A percentile compares a stretch with the other conserved stretches of the same genome.
phyloP scores from a whole-genome alignment of 306 rosid species.

The Castanospermum australe region DNA sequence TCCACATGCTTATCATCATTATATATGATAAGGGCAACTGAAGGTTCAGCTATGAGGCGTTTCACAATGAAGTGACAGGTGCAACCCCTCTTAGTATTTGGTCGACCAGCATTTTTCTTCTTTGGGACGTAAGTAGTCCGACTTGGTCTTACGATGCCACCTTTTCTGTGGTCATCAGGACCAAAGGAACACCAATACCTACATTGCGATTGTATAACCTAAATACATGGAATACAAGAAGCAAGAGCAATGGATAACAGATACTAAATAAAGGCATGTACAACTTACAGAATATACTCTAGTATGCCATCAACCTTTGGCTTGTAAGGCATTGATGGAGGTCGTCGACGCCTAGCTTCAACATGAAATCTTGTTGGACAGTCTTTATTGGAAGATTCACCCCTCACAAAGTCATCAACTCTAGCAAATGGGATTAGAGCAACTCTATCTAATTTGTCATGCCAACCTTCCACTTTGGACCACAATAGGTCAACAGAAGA shows the following conservation, averaged over 20 bases:
- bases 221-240: slow-evolving; percentile 11
- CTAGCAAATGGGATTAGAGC: slow-evolving; percentile 85
- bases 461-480: slow-evolving; percentile 96
- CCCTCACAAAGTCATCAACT: slow-evolving; percentile 87
- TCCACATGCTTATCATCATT: slow-evolving; percentile 85
- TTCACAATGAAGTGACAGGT: slow-evolving; percentile 92
- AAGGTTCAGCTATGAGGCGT: slow-evolving; percentile 82
- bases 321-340: slow-evolving; percentile 58
- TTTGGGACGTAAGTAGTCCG: slow-evolving; percentile 70
- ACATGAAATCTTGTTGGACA: slow-evolving; percentile 91
- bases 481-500: slow-evolving; percentile 71
- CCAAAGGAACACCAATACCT: slow-evolving; percentile 99
- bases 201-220: slow-evolving; percentile 23
- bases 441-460: slow-evolving; percentile 78
- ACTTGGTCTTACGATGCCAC: slow-evolving; percentile 83
- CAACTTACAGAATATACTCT: slow-evolving; percentile 87
- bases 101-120: slow-evolving; percentile 87
- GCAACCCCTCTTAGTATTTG: slow-evolving; percentile 93
- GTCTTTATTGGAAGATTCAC: slow-evolving; percentile 75
- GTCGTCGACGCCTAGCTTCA: slow-evolving; percentile 74
- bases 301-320: slow-evolving; percentile 89
- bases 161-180: slow-evolving; percentile 88
- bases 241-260: neutral
- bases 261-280: neutral
- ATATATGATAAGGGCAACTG: slow-evolving; percentile 80